phyloP scores from a whole-genome alignment of 805 yeast species.

The Vanderwaltozyma polyspora region DNA sequence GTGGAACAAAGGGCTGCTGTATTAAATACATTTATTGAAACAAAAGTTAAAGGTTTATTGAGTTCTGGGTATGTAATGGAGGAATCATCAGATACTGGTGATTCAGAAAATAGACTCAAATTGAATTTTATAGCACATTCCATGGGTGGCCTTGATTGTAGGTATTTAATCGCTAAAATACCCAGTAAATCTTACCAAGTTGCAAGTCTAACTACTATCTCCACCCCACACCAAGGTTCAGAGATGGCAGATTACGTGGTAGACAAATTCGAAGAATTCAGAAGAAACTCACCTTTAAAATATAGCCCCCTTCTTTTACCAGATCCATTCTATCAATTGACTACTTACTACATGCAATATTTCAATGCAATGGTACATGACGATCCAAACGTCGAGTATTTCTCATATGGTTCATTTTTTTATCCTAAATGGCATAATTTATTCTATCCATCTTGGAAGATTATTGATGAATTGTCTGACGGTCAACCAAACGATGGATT shows the following conservation, averaged over 20 bases:
- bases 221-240: conserved; percentile 85
- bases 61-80: no score
- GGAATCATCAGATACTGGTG: conserved; percentile 8
- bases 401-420: conserved; percentile 74
- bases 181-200: conserved; percentile 40
- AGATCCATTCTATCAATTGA: conserved; percentile 49
- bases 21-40: conserved; percentile 41
- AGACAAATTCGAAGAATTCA: conserved; percentile 19
- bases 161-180: conserved; percentile 57
- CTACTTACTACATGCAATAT: conserved; percentile 39
- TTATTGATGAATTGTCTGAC: conserved; percentile 35
- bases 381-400: conserved; percentile 56
- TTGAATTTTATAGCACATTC: conserved; percentile 80
- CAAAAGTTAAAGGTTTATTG: conserved; percentile 14
- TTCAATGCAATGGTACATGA: conserved; percentile 46
- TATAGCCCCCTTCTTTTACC: conserved; percentile 21
- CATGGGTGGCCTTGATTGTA: conserved; percentile 86
- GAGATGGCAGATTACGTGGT: conserved; percentile 65
- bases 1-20: conserved; percentile 56
- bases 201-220: conserved; percentile 67
- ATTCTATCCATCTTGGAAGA: conserved; percentile 53
- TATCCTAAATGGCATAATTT: conserved; percentile 50
- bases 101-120: conserved; percentile 26
- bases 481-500: conserved; percentile 72
- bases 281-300: conserved; percentile 17